Evolutionary conservation across 768 basidiomycete genomes (phyloP).

Genomic region (Exidia glandulosa): DNA sequence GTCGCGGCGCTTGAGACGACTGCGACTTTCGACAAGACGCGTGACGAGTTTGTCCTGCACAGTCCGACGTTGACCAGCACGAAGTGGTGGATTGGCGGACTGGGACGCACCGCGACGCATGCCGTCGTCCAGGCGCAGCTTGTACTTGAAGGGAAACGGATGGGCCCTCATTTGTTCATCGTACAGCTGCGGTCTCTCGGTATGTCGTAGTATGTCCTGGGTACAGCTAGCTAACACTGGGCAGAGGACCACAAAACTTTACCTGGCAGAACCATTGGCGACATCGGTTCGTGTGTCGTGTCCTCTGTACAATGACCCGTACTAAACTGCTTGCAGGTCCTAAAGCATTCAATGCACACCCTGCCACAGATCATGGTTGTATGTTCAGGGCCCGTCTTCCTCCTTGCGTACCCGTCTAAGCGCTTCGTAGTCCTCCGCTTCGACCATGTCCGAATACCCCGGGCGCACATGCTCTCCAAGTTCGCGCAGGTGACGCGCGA

Average conservation of each 20-base stretch:
- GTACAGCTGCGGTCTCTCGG: slow-evolving; percentile 56
- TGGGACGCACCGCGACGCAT: slow-evolving; percentile 64
- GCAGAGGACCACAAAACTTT: slow-evolving; percentile 49
- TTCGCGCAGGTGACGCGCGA: slow-evolving; percentile 60
- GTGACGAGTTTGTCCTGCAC: slow-evolving; percentile 61
- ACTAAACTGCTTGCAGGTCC: slow-evolving; percentile 34
- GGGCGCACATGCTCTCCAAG: slow-evolving; percentile 61
- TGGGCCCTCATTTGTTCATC: slow-evolving; percentile 69
- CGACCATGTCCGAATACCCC: slow-evolving; percentile 52
- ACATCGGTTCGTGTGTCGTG: slow-evolving; percentile 40
- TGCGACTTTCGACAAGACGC: slow-evolving; percentile 58
- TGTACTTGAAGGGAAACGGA: slow-evolving; percentile 44
- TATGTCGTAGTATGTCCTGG: slow-evolving; percentile 14
- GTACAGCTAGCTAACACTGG: not conserved
- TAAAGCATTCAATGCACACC: slow-evolving; percentile 40
- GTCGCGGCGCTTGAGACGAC: slow-evolving; percentile 62
- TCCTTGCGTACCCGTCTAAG: no score
- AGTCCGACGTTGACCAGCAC: slow-evolving; percentile 63
- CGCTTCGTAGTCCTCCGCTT: slow-evolving; percentile 37
- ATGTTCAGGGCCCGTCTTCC: slow-evolving; percentile 18
- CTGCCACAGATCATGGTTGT: slow-evolving; percentile 55
- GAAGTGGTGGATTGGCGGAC: slow-evolving; percentile 77
- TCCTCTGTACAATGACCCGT: not conserved
- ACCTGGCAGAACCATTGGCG: slow-evolving; percentile 54
- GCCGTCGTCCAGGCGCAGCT: slow-evolving; percentile 69